Evolutionary conservation across 108 stramenopile species (phyloP).

Genomic region (Skeletonema costatum): DNA sequence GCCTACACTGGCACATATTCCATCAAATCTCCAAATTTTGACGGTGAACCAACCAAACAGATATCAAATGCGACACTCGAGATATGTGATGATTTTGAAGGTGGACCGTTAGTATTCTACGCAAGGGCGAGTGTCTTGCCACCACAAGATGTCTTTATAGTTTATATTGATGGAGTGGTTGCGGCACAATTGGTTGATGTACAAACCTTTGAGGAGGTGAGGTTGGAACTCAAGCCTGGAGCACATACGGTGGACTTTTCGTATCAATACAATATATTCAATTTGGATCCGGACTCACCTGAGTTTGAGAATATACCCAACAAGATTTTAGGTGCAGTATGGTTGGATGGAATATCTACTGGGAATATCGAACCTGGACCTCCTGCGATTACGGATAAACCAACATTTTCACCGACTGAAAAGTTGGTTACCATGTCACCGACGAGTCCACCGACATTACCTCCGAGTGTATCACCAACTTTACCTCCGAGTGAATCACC

Average conservation of each 20-base stretch:
- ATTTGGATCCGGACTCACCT: too few species aligned
- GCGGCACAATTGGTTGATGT: not conserved
- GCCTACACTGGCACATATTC: conserved; percentile 31
- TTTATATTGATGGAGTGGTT: conserved; percentile 19
- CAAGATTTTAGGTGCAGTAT: too few species aligned
- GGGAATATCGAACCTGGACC: too few species aligned
- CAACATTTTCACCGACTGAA: not conserved
- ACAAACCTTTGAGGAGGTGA: not conserved
- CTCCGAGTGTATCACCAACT: too few species aligned
- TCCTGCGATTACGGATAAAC: not conserved
- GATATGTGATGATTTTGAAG: conserved; percentile 16
- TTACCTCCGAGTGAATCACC: too few species aligned
- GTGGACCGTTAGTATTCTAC: conserved; percentile 19
- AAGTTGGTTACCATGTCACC: too few species aligned
- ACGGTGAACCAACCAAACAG: conserved; percentile 9
- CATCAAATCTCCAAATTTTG: conserved; percentile 26
- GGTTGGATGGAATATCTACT: too few species aligned
- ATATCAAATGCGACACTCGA: conserved; percentile 30
- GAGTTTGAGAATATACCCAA: too few species aligned
- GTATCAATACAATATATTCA: not conserved
- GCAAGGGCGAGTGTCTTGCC: conserved; percentile 11
- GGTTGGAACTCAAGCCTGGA: not conserved
- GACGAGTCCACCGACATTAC: not conserved
- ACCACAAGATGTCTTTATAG: conserved; percentile 28
- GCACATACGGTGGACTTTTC: not conserved